Base-by-base conservation (phyloP, 306 rosid species). In the Cicer cuneatum region DNA sequence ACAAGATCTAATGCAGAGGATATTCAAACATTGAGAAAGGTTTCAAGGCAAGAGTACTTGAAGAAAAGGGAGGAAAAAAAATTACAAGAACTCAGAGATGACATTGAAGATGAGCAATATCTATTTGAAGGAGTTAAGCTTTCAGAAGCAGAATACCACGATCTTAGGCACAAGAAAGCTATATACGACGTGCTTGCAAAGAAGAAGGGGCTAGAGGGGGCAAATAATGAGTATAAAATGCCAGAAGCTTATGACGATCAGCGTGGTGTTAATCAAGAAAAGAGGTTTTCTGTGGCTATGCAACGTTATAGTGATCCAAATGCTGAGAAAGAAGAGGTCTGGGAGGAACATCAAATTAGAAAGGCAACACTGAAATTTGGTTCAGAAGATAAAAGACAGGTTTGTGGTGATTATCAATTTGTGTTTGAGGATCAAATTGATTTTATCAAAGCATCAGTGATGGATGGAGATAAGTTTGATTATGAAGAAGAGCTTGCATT, bases 291-390 rank as follows among this genome's bases (percentile, higher is more conserved):
- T 66, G 97, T 86, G 76, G 96, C 91, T 12, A 66, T 71, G 80
- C 66, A 2, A 11, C 83, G 75, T 11, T 66, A 80, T 66, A 40
- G 9, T 58, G 96, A 91, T 75, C 18, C 67, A 18, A 70, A 74
- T 76, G 87, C 97, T 61, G 92, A 79, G 39, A 91, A 91, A 83
- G 92, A 93, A 79, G 97, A 91, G 74, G 92, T 96, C n/a, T 93
- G 97, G 98, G 97, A 91, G 87, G 98, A 93, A 12, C 88, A 89
- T 76, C 98, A 93, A 85, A 89, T 91, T 80, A 88, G 92, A 61
- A 93, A 91, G 84, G 97, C 97, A 78, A 87, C 87, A 0, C n/a
- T 91, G 83, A 88, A 89, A 77, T 91, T 5, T 68, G 96, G 96
- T 79, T 91, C 97, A 2, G 88, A 93, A 82, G 85, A 89, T 45